These are phyloP conservation scores for Nakazawaea populi DNA, from an alignment of 805 yeast genomes.

Conservation along the genomic window DNA sequence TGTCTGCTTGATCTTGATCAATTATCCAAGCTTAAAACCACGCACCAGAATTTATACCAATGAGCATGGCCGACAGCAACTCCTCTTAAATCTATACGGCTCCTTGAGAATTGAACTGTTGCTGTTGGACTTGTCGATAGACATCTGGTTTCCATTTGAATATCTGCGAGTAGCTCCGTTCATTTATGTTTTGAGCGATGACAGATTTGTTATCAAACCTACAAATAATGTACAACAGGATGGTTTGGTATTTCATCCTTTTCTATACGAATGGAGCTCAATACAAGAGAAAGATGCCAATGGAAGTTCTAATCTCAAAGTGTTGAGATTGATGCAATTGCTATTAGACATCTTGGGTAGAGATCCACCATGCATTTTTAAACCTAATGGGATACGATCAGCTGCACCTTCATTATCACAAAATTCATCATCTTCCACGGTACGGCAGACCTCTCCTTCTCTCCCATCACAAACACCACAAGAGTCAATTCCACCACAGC, in stretches of 20 bases:
- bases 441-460: constrained; percentile 35
- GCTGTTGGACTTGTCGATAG: constrained; percentile 48
- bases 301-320: constrained; percentile 20
- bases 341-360: constrained; percentile 15
- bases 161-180: constrained; percentile 70
- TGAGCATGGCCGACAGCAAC: constrained; percentile 50
- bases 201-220: constrained; percentile 41
- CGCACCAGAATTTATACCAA: constrained; percentile 61
- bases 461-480: constrained; percentile 43
- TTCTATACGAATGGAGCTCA: constrained; percentile 49
- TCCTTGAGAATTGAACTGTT: constrained; percentile 28
- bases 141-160: constrained; percentile 69
- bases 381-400: constrained; percentile 15
- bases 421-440: not conserved
- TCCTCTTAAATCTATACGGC: constrained; percentile 65
- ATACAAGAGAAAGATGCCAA: constrained; percentile 14
- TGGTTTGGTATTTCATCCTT: constrained; percentile 70
- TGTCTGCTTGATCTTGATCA: constrained; percentile 44
- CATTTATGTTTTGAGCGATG: constrained; percentile 54
- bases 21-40: constrained; percentile 51
- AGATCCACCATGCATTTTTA: constrained; percentile 11
- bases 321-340: constrained; percentile 18
- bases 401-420: not conserved
- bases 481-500: constrained; percentile 16
- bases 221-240: constrained; percentile 63